Percentiles rank a stretch among this genome's conserved stretches.
Evolutionary conservation across 345 rosid species (phyloP).

Genomic region (Acer yangbiense): DNA sequence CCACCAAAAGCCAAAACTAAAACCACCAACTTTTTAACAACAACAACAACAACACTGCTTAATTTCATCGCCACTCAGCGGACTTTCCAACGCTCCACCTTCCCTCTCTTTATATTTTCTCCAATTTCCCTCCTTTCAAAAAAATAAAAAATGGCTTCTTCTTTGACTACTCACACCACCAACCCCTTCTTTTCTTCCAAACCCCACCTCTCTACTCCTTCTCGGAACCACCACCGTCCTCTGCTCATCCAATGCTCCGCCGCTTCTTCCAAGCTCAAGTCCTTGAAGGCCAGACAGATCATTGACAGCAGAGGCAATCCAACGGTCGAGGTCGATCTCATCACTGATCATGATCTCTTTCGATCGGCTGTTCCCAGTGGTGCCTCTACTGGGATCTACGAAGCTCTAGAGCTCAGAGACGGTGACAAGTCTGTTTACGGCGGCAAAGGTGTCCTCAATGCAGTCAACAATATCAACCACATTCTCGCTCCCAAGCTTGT

Average conservation of each 20-base stretch:
- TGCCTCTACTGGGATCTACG: slow-evolving; percentile 97
- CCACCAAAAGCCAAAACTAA: neutral
- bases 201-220: slow-evolving; percentile 28
- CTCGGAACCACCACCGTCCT: slow-evolving; percentile 38
- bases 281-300: slow-evolving; percentile 93
- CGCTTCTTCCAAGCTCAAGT: slow-evolving; percentile 55
- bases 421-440: slow-evolving; percentile 84
- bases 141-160: slow-evolving; percentile 56
- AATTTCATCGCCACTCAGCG: slow-evolving; percentile 43
- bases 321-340: slow-evolving; percentile 92
- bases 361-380: slow-evolving; percentile 98
- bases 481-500: slow-evolving; percentile 83
- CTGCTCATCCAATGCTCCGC: slow-evolving; percentile 54
- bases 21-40: neutral
- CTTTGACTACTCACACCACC: slow-evolving; percentile 47
- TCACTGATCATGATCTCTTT: slow-evolving; percentile 65
- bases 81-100: slow-evolving; percentile 25
- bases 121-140: slow-evolving; percentile 12
- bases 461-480: slow-evolving; percentile 74
- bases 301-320: slow-evolving; percentile 98
- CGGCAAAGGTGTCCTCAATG: slow-evolving; percentile 88
- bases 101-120: neutral
- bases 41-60: neutral
- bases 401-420: slow-evolving; percentile 93
- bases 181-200: slow-evolving; percentile 30